Base-by-base conservation (phyloP, 176 grass and related monocot species). In the Bonia amplexicaulis region DNA sequence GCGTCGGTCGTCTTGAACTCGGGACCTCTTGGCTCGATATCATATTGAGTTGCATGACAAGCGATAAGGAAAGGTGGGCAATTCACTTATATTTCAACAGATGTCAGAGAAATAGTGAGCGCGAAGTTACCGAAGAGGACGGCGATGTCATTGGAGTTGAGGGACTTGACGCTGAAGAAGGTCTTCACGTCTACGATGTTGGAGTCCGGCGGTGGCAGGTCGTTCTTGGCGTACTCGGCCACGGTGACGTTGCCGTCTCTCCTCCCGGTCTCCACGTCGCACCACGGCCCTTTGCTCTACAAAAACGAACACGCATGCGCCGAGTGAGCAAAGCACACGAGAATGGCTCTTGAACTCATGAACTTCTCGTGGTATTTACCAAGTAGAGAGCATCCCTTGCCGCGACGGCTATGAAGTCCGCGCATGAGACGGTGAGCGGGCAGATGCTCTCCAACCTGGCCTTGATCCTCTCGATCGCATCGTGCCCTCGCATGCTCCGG, bases 161-260 rank as follows among this genome's bases (percentile, higher is more conserved):
- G 86, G 9, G 83, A 89, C 83, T 92, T 92, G 77, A 89, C 87
- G 73, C 87, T 89, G 90, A 89, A 92, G 74, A 92, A 92, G 26
- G 83, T 92, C 87, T 89, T 92, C 3, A 92, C 87, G 74, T 88
- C 87, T 80, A 89, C 80, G 78, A 92, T 90, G 87, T 92, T 92
- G 83, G 87, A 88, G 87, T 90, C 86, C 52, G 87, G 87, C 84
- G 90, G 90, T 78, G 90, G 60, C 44, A 92, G 87, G 72, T 92
- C 87, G 82, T 88, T 86, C 40, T 74, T 53, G 26, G 84, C 90
- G 83, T 89, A 88, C 80, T 84, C 70, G 12, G 82, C 87, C 83
- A 85, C 86, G n/a, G 83, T 80, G 45, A 79, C 57, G 66, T 69
- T 86, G 62, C 90, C 90, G 78, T 92, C 90, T 61, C 83, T 77